A percentile compares a stretch with the other conserved stretches of the same genome.
phyloP scores from a whole-genome alignment of 208 protist genomes.

The Polymyxa betae region DNA sequence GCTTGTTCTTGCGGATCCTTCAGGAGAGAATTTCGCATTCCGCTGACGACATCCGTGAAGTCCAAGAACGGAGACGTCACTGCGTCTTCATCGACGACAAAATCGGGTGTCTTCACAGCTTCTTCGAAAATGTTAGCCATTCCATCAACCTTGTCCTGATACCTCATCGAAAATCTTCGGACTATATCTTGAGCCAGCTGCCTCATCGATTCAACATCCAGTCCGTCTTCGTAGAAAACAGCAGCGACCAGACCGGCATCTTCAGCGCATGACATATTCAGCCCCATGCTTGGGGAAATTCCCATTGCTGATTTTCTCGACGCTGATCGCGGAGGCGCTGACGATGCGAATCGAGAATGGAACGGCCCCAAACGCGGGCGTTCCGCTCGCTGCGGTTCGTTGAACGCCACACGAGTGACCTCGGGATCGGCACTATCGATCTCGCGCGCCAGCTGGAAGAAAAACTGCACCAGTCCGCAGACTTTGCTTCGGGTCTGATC shows the following conservation, averaged over 20 bases:
- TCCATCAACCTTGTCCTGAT: background rate
- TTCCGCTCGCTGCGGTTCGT: background rate
- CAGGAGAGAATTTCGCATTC: too few species aligned
- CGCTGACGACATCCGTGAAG: background rate
- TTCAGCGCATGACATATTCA: slow-evolving; percentile 34
- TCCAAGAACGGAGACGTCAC: background rate
- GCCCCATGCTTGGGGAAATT: background rate
- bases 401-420: slow-evolving; percentile 4
- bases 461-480: slow-evolving; percentile 49
- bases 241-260: background rate
- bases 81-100: slow-evolving; percentile 44
- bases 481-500: slow-evolving; percentile 17
- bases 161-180: background rate
- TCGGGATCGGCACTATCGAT: background rate
- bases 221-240: slow-evolving; percentile 31
- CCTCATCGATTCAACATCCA: background rate
- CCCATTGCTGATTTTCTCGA: background rate
- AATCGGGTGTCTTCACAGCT: background rate
- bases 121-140: background rate
- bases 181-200: background rate
- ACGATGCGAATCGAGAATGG: slow-evolving; percentile 14
- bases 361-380: background rate
- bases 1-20: background rate
- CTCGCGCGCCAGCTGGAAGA: slow-evolving; percentile 46
- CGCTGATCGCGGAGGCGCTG: background rate